A percentile compares a stretch with the other conserved stretches of the same genome.
These are phyloP conservation scores for Nyssa sinensis DNA, from an alignment of 148 eudicot species.

Conservation along the genomic window DNA sequence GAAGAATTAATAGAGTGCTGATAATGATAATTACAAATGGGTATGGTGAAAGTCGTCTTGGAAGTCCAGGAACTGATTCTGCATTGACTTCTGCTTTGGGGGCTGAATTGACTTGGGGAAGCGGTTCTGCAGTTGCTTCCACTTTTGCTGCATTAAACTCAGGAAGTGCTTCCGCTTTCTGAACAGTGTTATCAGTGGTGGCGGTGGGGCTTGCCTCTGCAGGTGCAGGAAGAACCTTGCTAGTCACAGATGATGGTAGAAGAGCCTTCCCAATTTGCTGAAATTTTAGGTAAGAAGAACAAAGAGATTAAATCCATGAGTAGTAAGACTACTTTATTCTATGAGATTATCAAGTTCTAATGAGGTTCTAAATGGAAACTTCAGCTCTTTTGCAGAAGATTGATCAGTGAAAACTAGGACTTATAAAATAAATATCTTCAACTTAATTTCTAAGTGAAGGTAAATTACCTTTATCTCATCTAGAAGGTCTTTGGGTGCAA, in stretches of 20 bases:
- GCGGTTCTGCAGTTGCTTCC: slow-evolving; percentile 40
- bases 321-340: not conserved
- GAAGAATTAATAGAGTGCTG: not conserved
- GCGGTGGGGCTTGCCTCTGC: slow-evolving; percentile 36
- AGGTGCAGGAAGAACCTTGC: slow-evolving; percentile 80
- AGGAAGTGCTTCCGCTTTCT: slow-evolving; percentile 35
- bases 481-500: slow-evolving; percentile 81
- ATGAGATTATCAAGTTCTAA: not conserved
- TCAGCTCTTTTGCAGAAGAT: not conserved
- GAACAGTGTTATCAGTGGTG: slow-evolving; percentile 21
- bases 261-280: slow-evolving; percentile 91
- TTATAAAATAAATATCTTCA: not conserved
- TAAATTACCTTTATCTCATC: slow-evolving; percentile 70
- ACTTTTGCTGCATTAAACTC: slow-evolving; percentile 28
- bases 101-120: slow-evolving; percentile 54
- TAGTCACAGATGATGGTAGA: slow-evolving; percentile 45
- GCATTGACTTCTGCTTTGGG: slow-evolving; percentile 53
- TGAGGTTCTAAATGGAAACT: not conserved
- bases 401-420: not conserved
- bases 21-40: slow-evolving; percentile 47
- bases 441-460: not conserved
- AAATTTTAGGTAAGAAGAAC: not conserved
- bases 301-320: slow-evolving; percentile 3
- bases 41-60: slow-evolving; percentile 83
- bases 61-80: slow-evolving; percentile 39